A percentile compares a stretch with the other conserved stretches of the same genome.
Conservation (phyloP, 2,329 filamentous ascomycete genomes). For the Graphiopsis chlorocephala region DNA sequence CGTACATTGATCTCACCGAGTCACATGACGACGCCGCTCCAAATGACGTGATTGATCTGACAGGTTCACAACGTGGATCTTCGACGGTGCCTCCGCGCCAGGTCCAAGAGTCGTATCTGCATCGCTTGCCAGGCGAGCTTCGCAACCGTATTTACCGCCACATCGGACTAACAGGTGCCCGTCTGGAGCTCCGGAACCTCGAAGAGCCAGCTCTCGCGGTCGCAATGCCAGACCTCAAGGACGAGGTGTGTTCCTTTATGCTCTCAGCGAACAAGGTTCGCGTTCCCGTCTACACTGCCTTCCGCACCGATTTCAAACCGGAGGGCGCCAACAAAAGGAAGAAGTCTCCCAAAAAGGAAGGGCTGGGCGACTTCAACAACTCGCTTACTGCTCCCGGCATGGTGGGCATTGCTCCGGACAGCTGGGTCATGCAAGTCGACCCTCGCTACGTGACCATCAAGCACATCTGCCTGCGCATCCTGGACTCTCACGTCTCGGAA, state of each 20-base stretch:
- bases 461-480: constrained; percentile 7
- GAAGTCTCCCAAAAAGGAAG: too few species aligned
- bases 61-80: background rate
- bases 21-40: background rate
- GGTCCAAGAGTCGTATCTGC: background rate
- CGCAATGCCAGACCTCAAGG: background rate
- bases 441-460: constrained; percentile 7
- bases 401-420: background rate
- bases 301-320: background rate
- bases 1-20: background rate
- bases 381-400: background rate
- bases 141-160: constrained; percentile 21
- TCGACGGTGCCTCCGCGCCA: background rate
- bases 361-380: background rate
- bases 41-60: background rate
- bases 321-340: background rate
- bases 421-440: background rate
- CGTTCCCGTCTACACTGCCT: background rate
- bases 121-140: constrained; percentile 20
- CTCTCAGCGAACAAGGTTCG: constrained; percentile 6
- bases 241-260: constrained; percentile 1
- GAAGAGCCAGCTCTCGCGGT: background rate
- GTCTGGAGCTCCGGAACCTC: background rate
- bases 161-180: background rate
- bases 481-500: background rate